Evolutionary conservation across 2,329 filamentous ascomycete species (phyloP).

Genomic region (Fusarium fujikuroi): DNA sequence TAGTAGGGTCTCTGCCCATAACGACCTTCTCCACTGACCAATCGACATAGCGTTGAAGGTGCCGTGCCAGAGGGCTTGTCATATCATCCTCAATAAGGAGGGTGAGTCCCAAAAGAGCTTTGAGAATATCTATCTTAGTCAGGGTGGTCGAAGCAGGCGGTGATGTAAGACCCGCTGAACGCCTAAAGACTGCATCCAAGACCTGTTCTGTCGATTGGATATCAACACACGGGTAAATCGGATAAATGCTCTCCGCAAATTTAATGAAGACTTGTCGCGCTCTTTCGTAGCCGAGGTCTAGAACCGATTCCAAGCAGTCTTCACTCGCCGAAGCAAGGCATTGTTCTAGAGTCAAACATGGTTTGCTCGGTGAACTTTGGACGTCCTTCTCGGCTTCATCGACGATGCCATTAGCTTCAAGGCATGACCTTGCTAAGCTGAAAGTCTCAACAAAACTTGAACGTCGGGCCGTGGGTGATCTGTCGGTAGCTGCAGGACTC

Average conservation of each 20-base stretch:
- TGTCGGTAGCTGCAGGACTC: background rate
- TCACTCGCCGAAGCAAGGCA: background rate
- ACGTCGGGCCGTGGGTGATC: background rate
- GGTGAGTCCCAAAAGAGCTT: rapidly evolving
- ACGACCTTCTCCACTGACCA: background rate
- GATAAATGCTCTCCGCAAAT: background rate
- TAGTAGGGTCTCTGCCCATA: background rate
- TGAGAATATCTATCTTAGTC: background rate
- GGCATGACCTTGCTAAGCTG: background rate
- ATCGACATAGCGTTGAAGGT: background rate
- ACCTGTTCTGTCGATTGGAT: background rate
- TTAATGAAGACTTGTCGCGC: rapidly evolving
- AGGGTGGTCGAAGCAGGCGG: rapidly evolving
- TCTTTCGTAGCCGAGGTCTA: rapidly evolving
- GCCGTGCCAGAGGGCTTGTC: rapidly evolving
- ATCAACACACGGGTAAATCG: background rate
- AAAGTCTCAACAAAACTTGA: background rate
- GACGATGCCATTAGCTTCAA: background rate
- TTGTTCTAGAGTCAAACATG: no score
- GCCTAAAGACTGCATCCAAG: background rate
- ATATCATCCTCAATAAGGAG: background rate
- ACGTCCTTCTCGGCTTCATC: background rate
- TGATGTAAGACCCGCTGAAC: background rate
- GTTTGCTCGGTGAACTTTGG: background rate
- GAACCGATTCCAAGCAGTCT: background rate